These are phyloP conservation scores for Solanum pimpinellifolium DNA, from an alignment of 257 asterid species.

Conservation along the genomic window DNA sequence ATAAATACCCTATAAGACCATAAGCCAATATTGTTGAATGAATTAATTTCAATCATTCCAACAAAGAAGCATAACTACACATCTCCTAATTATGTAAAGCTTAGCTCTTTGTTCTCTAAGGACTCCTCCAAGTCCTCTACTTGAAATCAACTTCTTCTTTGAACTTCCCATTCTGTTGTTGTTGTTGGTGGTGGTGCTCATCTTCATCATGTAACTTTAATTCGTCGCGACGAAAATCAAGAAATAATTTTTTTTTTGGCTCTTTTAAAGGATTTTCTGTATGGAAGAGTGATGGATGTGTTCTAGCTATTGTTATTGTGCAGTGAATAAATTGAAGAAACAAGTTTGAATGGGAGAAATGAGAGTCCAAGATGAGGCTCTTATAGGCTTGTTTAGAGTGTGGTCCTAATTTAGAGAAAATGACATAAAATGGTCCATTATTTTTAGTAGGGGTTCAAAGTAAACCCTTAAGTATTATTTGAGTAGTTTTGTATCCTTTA, in stretches of 20 bases:
- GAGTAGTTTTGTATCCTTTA: not conserved
- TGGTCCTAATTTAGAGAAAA: conserved; percentile 11
- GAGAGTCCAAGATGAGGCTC: conserved; percentile 1
- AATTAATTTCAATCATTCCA: conserved; percentile 36
- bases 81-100: conserved; percentile 65
- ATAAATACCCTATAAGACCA: not conserved
- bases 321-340: not conserved
- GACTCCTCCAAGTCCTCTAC: conserved; percentile 63
- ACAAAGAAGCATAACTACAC: conserved; percentile 91
- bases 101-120: conserved; percentile 64
- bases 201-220: conserved; percentile 33
- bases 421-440: not conserved
- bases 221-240: not conserved
- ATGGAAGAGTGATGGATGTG: not conserved
- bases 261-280: not conserved
- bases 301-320: not conserved
- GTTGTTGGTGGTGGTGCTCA: conserved; percentile 1
- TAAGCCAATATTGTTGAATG: not conserved
- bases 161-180: conserved; percentile 24
- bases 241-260: not conserved
- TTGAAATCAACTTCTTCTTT: conserved; percentile 45
- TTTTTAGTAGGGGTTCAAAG: not conserved
- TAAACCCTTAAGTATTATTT: not conserved
- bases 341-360: not conserved
- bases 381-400: conserved; percentile 20